Evolutionary conservation across 208 protist species (phyloP).

Genomic region (Herpetomonas muscarum): DNA sequence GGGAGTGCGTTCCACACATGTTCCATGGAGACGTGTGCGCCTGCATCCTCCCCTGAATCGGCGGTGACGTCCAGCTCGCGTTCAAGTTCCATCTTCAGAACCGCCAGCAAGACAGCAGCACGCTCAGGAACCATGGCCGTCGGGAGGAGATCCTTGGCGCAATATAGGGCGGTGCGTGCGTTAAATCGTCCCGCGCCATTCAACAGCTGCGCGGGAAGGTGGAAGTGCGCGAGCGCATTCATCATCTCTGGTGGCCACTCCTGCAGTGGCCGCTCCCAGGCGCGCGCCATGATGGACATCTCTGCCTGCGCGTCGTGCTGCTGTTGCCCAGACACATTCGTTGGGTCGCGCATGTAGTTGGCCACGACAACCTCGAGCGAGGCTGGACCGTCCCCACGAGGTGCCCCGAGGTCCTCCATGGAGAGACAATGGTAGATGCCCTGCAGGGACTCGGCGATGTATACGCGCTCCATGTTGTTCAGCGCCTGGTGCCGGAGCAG

Average conservation of each 20-base stretch:
- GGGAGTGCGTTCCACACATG: too few species aligned
- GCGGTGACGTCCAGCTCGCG: background rate
- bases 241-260: constrained; percentile 18
- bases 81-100: background rate
- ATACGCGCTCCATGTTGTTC: constrained; percentile 27
- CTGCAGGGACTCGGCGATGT: constrained; percentile 34
- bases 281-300: background rate
- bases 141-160: background rate
- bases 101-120: background rate
- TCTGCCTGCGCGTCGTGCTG: background rate
- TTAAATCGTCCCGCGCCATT: constrained; percentile 6
- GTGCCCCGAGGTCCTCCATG: constrained; percentile 57
- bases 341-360: constrained; percentile 60
- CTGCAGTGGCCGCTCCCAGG: constrained; percentile 9
- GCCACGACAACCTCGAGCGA: constrained; percentile 56
- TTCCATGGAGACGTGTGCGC: too few species aligned
- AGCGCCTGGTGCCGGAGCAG: constrained; percentile 27
- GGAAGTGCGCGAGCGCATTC: constrained; percentile 43
- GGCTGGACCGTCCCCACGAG: constrained; percentile 34
- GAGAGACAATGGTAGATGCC: constrained; percentile 37
- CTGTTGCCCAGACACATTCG: background rate
- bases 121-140: background rate
- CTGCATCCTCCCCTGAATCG: too few species aligned
- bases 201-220: constrained; percentile 17
- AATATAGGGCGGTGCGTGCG: background rate